A percentile compares a stretch with the other conserved stretches of the same genome.
Evolutionary conservation across 768 basidiomycete species (phyloP).

Genomic region (Mycena rebaudengoi): DNA sequence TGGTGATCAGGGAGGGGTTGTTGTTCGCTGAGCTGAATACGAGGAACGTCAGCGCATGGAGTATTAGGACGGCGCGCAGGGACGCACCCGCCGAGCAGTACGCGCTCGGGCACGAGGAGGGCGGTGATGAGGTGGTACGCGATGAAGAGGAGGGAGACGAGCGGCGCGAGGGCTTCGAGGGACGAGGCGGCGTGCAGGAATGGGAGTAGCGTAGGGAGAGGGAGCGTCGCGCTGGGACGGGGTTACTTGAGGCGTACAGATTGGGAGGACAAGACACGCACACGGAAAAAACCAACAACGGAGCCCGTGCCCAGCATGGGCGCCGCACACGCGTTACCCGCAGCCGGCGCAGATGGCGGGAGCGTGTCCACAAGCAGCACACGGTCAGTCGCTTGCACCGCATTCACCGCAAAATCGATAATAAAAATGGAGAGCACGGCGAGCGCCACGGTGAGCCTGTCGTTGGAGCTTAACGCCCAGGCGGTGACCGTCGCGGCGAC

Average conservation of each 20-base stretch:
- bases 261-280: constrained; percentile 48
- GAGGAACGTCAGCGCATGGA: too few relatives aligned
- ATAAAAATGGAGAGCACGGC: too few relatives aligned
- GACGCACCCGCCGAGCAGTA: constrained; percentile 55
- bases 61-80: neutral
- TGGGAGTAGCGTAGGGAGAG: constrained; percentile 74
- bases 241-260: neutral
- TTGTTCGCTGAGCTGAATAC: constrained; percentile 11
- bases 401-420: too few relatives aligned
- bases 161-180: constrained; percentile 80
- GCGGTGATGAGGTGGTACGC: constrained; percentile 71
- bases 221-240: constrained; percentile 75
- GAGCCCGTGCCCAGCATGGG: constrained; percentile 91
- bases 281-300: constrained; percentile 90
- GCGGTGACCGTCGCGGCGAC: too few relatives aligned
- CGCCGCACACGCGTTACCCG: too few relatives aligned
- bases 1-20: constrained; percentile 40
- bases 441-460: too few relatives aligned
- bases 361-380: too few relatives aligned
- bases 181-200: constrained; percentile 78
- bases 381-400: too few relatives aligned
- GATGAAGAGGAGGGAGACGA: constrained; percentile 78
- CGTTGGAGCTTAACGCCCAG: too few relatives aligned
- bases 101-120: constrained; percentile 73
- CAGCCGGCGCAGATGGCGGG: too few relatives aligned